Base-by-base conservation (phyloP, 129 eudicot species). In the Flaveria bidentis region DNA sequence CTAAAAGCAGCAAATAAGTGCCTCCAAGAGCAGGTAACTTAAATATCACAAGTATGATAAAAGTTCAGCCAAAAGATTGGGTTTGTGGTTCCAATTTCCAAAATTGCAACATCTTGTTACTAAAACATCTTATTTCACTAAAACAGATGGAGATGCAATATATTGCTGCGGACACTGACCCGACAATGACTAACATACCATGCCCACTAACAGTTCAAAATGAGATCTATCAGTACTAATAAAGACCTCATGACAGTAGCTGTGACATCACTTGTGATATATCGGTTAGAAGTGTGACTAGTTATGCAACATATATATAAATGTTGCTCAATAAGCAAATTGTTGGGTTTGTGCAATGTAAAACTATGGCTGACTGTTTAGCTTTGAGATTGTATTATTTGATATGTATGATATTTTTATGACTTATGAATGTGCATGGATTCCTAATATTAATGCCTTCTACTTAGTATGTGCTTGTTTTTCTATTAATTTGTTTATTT, bases 1-100 rank as follows among this genome's bases (percentile, higher is more conserved):
- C 93, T 92, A 47, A 86, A 79, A 71, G 97, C 92, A 60, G 97
- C 92, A 60, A 89, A 92, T 84, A 89, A 92, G 82, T 70, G 84
- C 79, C 91, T 87, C 78, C 91, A 87, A 72, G 88, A 87, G 69
- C 86, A 86, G 85, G 90, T 83, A 86, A 36, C 52, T 52, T 5
- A 14, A 72, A 72, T 17, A 63, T 65, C 25, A 66, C 18, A n/a
- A 51, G 23, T 33, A 9, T 28, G 63, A 69, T 71, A 61, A 20
- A 62, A 25, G 5, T 36, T 79, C 39, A 46, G 60, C 39, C 50
- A 57, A 36, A 33, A 36, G 41, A 36, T 36, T 36, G 41, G 41
- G 41, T 36, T 36, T 36, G 41, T 36, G 41, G 41, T 36, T 36
- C 41, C 5, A 56, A 70, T 7, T 36, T 36, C 41, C 5, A 56